Base-by-base conservation (phyloP, 108 stramenopile species). In the Cyclostephanos tholiformis region DNA sequence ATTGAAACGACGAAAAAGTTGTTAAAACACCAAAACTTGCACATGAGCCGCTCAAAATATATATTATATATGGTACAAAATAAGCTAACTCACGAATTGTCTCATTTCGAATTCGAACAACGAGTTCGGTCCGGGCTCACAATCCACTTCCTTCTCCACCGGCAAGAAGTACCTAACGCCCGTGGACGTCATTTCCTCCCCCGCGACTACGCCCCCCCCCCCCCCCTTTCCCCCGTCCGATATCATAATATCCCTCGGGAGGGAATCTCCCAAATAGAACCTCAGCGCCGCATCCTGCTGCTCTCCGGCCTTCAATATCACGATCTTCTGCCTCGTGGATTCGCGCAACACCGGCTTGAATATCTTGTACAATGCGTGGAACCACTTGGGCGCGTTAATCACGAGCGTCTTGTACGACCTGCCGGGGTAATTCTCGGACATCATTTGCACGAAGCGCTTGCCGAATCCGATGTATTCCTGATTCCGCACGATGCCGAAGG, bases 301-400 rank as follows among this genome's bases (percentile, higher is more conserved):
- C 11, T 56, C 65, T 6, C 87, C 88, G 9, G 63, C 38, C 46
- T 80, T 81, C 14, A 84, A 62, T 55, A 93, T 89, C 25, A 69
- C 60, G 64, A 94, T 91, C 77, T 94, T 94, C 46, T 80, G 68
- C 67, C 86, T 85, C 9, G 92, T 94, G 0, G 80, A 85, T 62
- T 89, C 90, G 44, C 92, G 71, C 57, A 94, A 61, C 48, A 94
- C 20, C 4, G 92, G 92, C 59, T 85, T 79, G 43, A 91, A 76
- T 6, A 90, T 38, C 64, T 83, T 84, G 67, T 87, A 94, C 51
- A 91, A 32, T 2, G 74, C 74, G 58, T 79, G 74, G 65, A 94
- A 89, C 92, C 92, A 94, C 27, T 61, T 71, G 19, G 92, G 92
- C 9, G 92, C 83, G 77, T 94, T 94, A 35, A 94, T 75, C 3